Evolutionary conservation across 1,284 basidiomycete genomes (phyloP).

Genomic region (Leccinum solheimii): DNA sequence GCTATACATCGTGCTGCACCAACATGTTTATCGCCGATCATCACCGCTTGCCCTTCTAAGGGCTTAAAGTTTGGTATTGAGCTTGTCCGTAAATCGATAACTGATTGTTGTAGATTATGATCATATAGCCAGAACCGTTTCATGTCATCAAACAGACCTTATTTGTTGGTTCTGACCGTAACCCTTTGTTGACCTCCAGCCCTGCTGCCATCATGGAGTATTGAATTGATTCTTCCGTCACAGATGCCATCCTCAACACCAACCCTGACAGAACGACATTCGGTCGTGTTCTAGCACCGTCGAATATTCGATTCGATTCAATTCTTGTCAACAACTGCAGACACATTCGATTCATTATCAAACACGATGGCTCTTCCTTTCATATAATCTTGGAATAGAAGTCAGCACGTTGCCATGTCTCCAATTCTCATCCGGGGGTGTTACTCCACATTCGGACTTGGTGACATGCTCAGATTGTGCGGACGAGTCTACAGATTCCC

Average conservation of each 20-base stretch:
- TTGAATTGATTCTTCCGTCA: not conserved
- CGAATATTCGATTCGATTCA: not conserved
- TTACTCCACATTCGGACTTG: not conserved
- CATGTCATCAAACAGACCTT: not conserved
- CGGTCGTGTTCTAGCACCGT: not conserved
- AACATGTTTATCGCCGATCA: conserved; percentile 60
- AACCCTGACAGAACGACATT: conserved; percentile 8
- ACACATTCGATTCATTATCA: not conserved
- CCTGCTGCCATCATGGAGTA: not conserved
- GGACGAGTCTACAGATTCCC: conserved; percentile 3
- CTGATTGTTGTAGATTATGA: conserved; percentile 48
- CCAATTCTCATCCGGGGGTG: not conserved
- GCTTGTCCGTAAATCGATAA: conserved; percentile 54
- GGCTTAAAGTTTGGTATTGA: conserved; percentile 56
- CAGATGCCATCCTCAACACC: not conserved
- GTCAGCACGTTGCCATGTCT: not conserved
- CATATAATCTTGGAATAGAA: not conserved
- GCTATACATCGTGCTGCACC: conserved; percentile 49
- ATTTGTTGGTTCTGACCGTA: not conserved
- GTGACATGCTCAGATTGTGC: conserved; percentile 16
- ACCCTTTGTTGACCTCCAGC: not conserved
- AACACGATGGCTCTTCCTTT: not conserved
- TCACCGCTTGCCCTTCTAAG: conserved; percentile 48
- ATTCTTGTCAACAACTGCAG: not conserved
- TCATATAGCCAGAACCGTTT: not conserved